These are phyloP conservation scores for Henckelia pumila DNA, from an alignment of 257 asterid species.

Conservation along the genomic window DNA sequence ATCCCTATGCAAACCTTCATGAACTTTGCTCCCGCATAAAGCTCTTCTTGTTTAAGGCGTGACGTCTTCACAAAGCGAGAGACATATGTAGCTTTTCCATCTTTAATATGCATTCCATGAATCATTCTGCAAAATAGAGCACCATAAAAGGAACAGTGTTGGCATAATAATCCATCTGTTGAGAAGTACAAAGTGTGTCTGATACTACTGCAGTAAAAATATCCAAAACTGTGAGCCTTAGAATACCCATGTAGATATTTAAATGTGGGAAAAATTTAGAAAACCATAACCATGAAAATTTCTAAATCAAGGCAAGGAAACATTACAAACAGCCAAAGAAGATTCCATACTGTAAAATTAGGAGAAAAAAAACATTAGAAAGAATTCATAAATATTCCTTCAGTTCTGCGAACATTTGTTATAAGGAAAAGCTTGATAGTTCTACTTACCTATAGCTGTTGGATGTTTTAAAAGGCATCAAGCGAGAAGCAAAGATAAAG, in stretches of 20 bases:
- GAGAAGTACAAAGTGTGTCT: constrained; percentile 4
- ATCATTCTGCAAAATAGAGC: constrained; percentile 64
- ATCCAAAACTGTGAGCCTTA: neutral
- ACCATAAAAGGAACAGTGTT: constrained; percentile 10
- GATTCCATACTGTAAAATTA: no score
- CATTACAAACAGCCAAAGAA: no score
- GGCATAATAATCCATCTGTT: constrained; percentile 7
- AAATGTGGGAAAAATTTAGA: neutral
- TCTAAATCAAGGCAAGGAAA: no score
- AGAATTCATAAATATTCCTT: no score
- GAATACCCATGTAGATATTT: neutral
- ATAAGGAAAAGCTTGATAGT: no score
- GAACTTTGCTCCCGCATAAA: constrained; percentile 73
- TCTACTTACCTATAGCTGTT: neutral
- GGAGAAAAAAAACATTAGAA: no score
- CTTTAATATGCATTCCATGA: constrained; percentile 89
- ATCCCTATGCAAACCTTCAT: constrained; percentile 56
- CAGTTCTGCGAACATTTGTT: neutral
- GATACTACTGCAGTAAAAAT: neutral
- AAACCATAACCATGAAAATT: neutral
- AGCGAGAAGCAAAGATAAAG: no score
- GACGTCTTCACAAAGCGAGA: constrained; percentile 94
- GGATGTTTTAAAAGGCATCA: neutral
- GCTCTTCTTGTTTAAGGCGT: constrained; percentile 84
- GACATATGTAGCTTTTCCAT: constrained; percentile 90